Base-by-base conservation (phyloP, 768 basidiomycete species). In the Amanita molliuscula region DNA sequence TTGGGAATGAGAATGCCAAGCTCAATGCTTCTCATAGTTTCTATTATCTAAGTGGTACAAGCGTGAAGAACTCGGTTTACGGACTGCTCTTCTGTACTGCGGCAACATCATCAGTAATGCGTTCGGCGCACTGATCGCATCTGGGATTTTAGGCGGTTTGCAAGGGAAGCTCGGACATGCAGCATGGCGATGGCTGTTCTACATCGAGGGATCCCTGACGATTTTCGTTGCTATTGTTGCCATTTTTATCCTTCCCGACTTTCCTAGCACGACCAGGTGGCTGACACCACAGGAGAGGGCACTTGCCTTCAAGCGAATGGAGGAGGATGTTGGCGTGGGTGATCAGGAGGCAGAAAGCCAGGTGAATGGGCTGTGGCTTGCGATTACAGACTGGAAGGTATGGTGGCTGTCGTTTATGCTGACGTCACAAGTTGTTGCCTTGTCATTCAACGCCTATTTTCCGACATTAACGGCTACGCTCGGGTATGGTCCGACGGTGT, bases 161-260 rank as follows among this genome's bases (percentile, higher is more conserved):
- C 72, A 88, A 28, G 87, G 85, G 1, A 72, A 76, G 40, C 70
- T 80, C n/a, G 89, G 88, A 0, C 73, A 77, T 53, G 71, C 82
- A 3, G 86, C 84, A 2, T 94, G 91, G 91, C 72, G 84, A 58
- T 91, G 86, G 85, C 68, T 88, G 3, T 89, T 89, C 66, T 87
- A 73, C 56, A 73, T 87, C 28, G 85, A 87, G 67, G 85, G 85
- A 15, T 62, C 73, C 1, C 58, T 84, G 31, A 88, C 82, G 0
- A 69, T 85, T 50, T 58, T 68, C n/a, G 65, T 76, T 7, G 75
- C 75, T 3, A 56, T 82, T 44, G 54, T 72, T 51, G 77, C 86
- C 2, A 74, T 81, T 46, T 81, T 79, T 55, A 65, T 91, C 56
- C 73, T 92, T 7, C 89, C 89, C 3, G 88, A 90, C 63, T 89